Conservation (phyloP, 1,139 yeast species). For the Yamadazyma membranifaciens region DNA sequence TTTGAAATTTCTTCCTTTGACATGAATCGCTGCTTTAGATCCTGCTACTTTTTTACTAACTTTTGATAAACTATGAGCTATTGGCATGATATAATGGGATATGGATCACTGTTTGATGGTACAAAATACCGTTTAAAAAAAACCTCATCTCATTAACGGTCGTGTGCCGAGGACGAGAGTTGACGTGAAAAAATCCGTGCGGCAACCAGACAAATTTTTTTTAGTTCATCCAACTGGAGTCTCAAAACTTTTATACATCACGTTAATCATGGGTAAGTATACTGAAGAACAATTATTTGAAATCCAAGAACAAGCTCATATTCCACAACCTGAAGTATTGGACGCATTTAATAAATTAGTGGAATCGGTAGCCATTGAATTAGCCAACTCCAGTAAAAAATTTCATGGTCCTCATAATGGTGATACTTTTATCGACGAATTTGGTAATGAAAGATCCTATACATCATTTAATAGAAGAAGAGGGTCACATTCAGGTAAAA, state of each 20-base stretch:
- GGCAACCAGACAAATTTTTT: constrained; percentile 3
- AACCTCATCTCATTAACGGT: constrained; percentile 7
- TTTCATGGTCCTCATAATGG: constrained; percentile 32
- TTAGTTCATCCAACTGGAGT: background rate
- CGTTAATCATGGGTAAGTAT: constrained; percentile 42
- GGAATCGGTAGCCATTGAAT: constrained; percentile 51
- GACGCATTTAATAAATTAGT: constrained; percentile 64
- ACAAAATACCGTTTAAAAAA: too few species aligned
- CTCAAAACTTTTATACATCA: constrained; percentile 1
- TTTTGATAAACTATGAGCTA: constrained; percentile 70
- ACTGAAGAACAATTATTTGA: constrained; percentile 68
- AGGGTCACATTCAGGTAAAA: constrained; percentile 46
- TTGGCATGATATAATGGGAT: constrained; percentile 54
- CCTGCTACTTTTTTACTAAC: constrained; percentile 63
- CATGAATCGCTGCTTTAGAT: constrained; percentile 68
- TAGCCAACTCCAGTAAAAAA: constrained; percentile 26
- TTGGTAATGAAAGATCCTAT: constrained; percentile 49
- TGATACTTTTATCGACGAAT: constrained; percentile 49
- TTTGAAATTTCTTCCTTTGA: constrained; percentile 84
- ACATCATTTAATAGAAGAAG: constrained; percentile 57
- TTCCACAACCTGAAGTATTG: constrained; percentile 62
- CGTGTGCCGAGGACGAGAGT: constrained; percentile 6
- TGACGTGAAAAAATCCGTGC: constrained; percentile 16
- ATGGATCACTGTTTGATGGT: too few species aligned
- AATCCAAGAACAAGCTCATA: constrained; percentile 53